Evolutionary conservation across 441 rosid genomes (phyloP), one percentile per base, ranked within the genome.

Genomic region (Eruca vesicaria): DNA sequence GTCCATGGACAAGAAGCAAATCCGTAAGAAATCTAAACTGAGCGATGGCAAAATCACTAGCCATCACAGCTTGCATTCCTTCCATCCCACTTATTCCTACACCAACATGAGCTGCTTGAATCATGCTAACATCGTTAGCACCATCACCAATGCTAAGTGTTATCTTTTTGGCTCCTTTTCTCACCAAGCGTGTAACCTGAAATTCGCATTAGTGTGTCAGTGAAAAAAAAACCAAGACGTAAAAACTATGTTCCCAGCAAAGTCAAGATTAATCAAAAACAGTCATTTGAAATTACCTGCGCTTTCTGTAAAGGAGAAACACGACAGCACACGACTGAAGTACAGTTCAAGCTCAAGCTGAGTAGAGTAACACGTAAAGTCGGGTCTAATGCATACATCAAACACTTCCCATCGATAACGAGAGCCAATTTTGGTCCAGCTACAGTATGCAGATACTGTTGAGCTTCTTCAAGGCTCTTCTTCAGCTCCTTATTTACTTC

Each of bases 61-160:
- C 98, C 98, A 95, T 95, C 72, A 93, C 98, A 52, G 98, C 99
- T 87, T 95, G 97, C 98, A 95, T 93, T 66, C 99, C 99, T 77
- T 95, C 99, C 83, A 88, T 33, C 65, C 99, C 98, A 78, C 99
- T 95, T 75, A 94, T 95, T 70, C 99, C 99, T 76, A 95, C 81
- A 59, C 99, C 98, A 82, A 95, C 91, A 82, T 95, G 99, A 79
- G 99, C 98, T 48, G 99, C 99, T 86, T 95, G 99, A 81, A 95
- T 95, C 99, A 95, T 95, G 86, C 99, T 95, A 75, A 95, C 99
- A 80, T 93, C 99, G 76, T 95, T 95, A 61, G 99, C 99, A 72
- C 99, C 99, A 81, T 97, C 99, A 59, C 99, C 99, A 65, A 97
- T 94, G 69, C 98, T 87, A 72, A 97, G 99, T 9, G 99, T 97